These are phyloP conservation scores for Fonsecaea nubica DNA, from an alignment of 2,329 filamentous ascomycete species.

Conservation along the genomic window DNA sequence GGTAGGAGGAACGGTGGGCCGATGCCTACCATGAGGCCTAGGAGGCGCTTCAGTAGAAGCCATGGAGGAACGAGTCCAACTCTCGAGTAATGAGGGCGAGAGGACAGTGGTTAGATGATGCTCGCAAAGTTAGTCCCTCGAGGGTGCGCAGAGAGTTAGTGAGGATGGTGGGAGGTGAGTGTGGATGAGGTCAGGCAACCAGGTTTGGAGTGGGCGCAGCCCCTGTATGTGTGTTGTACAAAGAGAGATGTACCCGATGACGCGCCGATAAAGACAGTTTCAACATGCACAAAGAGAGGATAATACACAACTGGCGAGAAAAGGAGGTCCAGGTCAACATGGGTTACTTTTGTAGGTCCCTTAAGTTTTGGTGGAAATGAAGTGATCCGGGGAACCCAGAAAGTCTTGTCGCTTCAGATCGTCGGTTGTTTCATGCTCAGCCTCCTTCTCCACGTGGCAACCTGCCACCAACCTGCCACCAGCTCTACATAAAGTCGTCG, in stretches of 20 bases:
- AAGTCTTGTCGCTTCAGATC: conserved; percentile 2
- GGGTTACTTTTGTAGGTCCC: background rate
- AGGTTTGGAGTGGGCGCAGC: background rate
- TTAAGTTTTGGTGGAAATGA: conserved; percentile 10
- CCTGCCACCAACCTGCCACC: background rate
- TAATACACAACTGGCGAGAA: background rate
- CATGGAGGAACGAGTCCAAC: conserved; percentile 25
- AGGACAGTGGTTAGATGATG: background rate
- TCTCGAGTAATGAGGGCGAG: background rate
- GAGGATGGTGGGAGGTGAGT: conserved; percentile 5
- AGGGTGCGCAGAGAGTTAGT: conserved; percentile 6
- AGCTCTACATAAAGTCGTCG: conserved; percentile 86
- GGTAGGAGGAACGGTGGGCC: background rate
- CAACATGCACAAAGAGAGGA: background rate
- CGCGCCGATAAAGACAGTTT: background rate
- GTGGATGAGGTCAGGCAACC: conserved; percentile 12
- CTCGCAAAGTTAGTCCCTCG: background rate
- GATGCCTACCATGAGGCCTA: conserved; percentile 37
- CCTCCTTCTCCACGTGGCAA: conserved; percentile 15
- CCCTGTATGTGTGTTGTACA: background rate
- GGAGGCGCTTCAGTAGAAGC: conserved; percentile 38
- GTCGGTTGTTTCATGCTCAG: conserved; percentile 13
- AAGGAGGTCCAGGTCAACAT: background rate
- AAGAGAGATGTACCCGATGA: background rate
- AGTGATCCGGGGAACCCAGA: background rate